phyloP scores from a whole-genome alignment of 352 stramenopile genomes.

The Pelagophyceae sp. region DNA sequence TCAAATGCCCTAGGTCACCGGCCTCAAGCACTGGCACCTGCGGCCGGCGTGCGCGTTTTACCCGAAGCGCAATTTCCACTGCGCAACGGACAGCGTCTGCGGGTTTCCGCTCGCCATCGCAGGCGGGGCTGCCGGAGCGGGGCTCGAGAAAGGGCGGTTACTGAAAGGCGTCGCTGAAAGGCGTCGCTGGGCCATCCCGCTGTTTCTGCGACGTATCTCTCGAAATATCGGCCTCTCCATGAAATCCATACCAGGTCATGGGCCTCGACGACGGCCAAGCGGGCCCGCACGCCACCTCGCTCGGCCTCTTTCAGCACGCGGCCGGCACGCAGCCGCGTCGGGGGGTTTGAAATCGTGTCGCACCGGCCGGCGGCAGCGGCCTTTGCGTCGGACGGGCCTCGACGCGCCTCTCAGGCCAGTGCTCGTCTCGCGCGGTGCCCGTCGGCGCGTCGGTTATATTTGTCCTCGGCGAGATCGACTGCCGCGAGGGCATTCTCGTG shows the following conservation, averaged over 20 bases:
- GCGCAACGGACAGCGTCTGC: no score
- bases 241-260: conserved; percentile 27
- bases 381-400: no score
- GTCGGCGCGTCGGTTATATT: conserved; percentile 57
- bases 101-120: no score
- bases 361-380: no score
- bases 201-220: no score
- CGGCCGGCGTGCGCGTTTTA: conserved; percentile 72
- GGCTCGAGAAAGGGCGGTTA: no score
- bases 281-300: neutral
- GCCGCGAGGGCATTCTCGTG: conserved; percentile 74
- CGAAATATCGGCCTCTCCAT: no score
- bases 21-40: conserved; percentile 85
- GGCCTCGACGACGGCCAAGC: conserved; percentile 20
- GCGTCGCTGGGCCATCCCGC: no score
- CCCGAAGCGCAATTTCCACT: conserved; percentile 79
- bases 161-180: no score
- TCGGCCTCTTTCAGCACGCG: conserved; percentile 11
- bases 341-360: conserved; percentile 10
- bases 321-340: no score
- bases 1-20: no score
- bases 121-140: no score
- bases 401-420: neutral
- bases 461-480: conserved; percentile 89
- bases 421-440: conserved; percentile 18